phyloP scores from a whole-genome alignment of 306 rosid species.

The Malus orientalis region DNA sequence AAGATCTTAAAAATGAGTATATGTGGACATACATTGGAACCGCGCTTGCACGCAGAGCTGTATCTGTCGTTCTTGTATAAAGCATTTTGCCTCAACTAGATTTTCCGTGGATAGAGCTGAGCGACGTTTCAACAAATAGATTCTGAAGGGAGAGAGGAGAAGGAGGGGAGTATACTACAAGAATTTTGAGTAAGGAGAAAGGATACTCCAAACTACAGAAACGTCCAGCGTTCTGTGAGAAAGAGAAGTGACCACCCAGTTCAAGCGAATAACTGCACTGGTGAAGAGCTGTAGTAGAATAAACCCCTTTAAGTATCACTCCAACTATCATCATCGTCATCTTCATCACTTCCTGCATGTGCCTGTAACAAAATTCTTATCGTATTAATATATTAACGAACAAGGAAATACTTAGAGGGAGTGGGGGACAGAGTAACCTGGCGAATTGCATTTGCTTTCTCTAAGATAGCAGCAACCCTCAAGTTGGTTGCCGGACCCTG shows the following conservation, averaged over 20 bases:
- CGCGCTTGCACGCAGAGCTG: constrained; percentile 31
- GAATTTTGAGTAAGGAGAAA: constrained; percentile 24
- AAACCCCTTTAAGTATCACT: constrained; percentile 50
- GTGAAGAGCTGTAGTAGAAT: background rate
- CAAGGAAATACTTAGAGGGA: background rate
- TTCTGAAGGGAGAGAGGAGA: constrained; percentile 7
- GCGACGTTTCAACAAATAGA: constrained; percentile 4
- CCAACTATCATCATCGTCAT: constrained; percentile 72
- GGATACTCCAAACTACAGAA: constrained; percentile 17
- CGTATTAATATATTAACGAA: background rate
- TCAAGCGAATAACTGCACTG: constrained; percentile 7
- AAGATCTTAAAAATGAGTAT: constrained; percentile 15
- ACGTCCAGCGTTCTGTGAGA: constrained; percentile 12
- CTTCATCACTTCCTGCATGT: constrained; percentile 85
- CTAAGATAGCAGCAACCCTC: constrained; percentile 88
- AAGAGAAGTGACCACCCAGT: constrained; percentile 12
- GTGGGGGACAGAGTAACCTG: constrained; percentile 52
- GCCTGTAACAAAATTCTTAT: constrained; percentile 42
- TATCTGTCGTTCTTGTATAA: constrained; percentile 17
- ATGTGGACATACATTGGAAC: constrained; percentile 23
- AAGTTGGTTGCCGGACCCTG: constrained; percentile 78
- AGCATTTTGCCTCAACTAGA: constrained; percentile 21
- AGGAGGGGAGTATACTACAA: constrained; percentile 25
- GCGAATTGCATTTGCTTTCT: constrained; percentile 86
- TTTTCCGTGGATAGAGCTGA: constrained; percentile 3